phyloP scores from a whole-genome alignment of 192 early-diverging fungal species.

The Backusella tuberculispora region DNA sequence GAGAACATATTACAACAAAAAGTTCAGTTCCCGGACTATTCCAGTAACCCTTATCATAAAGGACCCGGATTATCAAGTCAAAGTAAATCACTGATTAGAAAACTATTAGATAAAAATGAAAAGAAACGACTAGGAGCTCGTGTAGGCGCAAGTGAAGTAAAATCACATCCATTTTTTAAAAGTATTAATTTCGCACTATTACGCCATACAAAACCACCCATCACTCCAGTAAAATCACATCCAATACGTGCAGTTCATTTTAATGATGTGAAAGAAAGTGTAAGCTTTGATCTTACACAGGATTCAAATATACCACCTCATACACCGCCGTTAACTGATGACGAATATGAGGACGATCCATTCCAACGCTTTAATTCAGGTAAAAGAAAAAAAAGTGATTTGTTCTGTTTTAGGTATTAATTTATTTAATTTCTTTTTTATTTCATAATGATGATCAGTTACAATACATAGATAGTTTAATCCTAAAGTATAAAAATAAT shows the following conservation, averaged over 20 bases:
- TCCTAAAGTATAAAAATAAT: neutral
- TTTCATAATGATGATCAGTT: slow-evolving; percentile 7
- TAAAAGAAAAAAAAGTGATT: slow-evolving; percentile 8
- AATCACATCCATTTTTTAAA: slow-evolving; percentile 90
- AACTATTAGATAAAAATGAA: slow-evolving; percentile 91
- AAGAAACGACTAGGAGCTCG: slow-evolving; percentile 85
- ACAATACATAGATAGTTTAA: slow-evolving; percentile 1
- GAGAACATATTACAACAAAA: slow-evolving; percentile 82
- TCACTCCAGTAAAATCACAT: slow-evolving; percentile 59
- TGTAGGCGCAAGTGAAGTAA: slow-evolving; percentile 92
- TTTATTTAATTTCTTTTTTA: neutral
- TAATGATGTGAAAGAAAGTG: slow-evolving; percentile 62
- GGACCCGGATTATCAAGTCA: slow-evolving; percentile 25
- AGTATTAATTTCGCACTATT: slow-evolving; percentile 91
- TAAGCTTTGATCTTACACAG: slow-evolving; percentile 64
- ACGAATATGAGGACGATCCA: slow-evolving; percentile 40
- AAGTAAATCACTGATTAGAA: slow-evolving; percentile 79
- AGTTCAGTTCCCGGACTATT: slow-evolving; percentile 66
- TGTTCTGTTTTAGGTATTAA: neutral
- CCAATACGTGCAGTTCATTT: slow-evolving; percentile 57
- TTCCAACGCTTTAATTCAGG: slow-evolving; percentile 62
- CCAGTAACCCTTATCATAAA: slow-evolving; percentile 7
- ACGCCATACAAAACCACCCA: slow-evolving; percentile 81
- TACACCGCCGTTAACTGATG: neutral
- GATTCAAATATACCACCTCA: neutral